Conservation (phyloP, 2,329 filamentous ascomycete species). For the Rutstroemia sp. region DNA sequence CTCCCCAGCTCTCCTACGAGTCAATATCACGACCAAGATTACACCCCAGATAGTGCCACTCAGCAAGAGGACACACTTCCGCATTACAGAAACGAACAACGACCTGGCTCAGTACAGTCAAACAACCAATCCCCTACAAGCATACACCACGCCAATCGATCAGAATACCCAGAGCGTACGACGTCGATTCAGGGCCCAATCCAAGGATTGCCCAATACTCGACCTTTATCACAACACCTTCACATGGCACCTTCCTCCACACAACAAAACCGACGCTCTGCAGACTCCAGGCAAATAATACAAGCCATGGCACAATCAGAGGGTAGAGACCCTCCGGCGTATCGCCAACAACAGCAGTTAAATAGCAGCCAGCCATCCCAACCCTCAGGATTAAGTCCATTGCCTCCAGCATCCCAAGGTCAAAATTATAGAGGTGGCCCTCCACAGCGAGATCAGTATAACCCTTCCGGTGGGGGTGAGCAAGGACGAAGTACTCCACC, state of each 20-base stretch:
- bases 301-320: slow-evolving; percentile 20
- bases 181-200: slow-evolving; percentile 20
- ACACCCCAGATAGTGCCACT: slow-evolving; percentile 45
- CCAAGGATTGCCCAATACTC: slow-evolving; percentile 2
- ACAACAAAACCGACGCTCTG: slow-evolving; percentile 25
- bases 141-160: slow-evolving; percentile 11
- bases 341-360: slow-evolving; percentile 22
- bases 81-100: slow-evolving; percentile 25
- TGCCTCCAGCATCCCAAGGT: slow-evolving; percentile 17
- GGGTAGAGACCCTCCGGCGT: slow-evolving; percentile 25
- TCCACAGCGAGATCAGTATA: slow-evolving; percentile 28
- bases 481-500: slow-evolving; percentile 41
- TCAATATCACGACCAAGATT: slow-evolving; percentile 35
- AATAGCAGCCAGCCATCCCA: slow-evolving; percentile 17
- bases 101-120: slow-evolving; percentile 25
- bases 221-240: slow-evolving; percentile 22
- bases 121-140: slow-evolving; percentile 24
- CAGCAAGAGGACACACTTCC: slow-evolving; percentile 56
- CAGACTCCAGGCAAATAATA: slow-evolving; percentile 24
- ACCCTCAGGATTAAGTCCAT: slow-evolving; percentile 21
- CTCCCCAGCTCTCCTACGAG: slow-evolving; percentile 26
- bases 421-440: slow-evolving; percentile 28
- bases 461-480: slow-evolving; percentile 28
- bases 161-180: slow-evolving; percentile 24
- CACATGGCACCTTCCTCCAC: slow-evolving; percentile 24